phyloP scores from a whole-genome alignment of 139 green algal genomes.

The Chlorella sp. region DNA sequence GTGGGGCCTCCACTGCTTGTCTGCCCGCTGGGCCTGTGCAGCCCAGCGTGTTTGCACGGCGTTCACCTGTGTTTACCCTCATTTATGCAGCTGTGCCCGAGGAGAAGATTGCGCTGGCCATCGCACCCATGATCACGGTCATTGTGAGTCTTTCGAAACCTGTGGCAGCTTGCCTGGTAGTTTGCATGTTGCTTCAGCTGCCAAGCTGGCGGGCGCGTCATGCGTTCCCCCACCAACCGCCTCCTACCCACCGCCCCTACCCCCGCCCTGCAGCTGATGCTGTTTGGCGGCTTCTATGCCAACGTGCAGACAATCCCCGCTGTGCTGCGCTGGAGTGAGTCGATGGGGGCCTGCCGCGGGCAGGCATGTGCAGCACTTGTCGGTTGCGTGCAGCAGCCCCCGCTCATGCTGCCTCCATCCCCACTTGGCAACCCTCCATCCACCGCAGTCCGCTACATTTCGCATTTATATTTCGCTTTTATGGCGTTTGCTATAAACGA shows the following conservation, averaged over 20 bases:
- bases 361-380: background rate
- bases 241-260: background rate
- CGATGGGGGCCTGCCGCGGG: background rate
- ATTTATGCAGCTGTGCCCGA: too few species aligned
- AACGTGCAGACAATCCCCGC: slow-evolving; percentile 57
- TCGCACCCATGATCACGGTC: slow-evolving; percentile 50
- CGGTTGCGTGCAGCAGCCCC: background rate
- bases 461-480: slow-evolving; percentile 50
- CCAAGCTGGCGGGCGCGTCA: too few species aligned
- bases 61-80: too few species aligned
- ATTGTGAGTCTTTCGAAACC: too few species aligned
- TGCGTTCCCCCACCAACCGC: background rate
- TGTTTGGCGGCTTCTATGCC: slow-evolving; percentile 62
- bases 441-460: slow-evolving; percentile 35
- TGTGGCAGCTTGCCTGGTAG: too few species aligned
- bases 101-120: slow-evolving; percentile 48
- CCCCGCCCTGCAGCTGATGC: background rate
- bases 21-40: too few species aligned
- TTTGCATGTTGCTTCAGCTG: too few species aligned
- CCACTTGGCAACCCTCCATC: background rate
- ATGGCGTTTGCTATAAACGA: slow-evolving; percentile 62
- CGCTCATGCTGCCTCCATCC: background rate
- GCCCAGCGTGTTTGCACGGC: too few species aligned
- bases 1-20: too few species aligned
- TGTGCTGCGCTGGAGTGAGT: slow-evolving; percentile 32